These are phyloP conservation scores for Carallia pectinifolia DNA, from an alignment of 345 rosid genomes.

Conservation along the genomic window DNA sequence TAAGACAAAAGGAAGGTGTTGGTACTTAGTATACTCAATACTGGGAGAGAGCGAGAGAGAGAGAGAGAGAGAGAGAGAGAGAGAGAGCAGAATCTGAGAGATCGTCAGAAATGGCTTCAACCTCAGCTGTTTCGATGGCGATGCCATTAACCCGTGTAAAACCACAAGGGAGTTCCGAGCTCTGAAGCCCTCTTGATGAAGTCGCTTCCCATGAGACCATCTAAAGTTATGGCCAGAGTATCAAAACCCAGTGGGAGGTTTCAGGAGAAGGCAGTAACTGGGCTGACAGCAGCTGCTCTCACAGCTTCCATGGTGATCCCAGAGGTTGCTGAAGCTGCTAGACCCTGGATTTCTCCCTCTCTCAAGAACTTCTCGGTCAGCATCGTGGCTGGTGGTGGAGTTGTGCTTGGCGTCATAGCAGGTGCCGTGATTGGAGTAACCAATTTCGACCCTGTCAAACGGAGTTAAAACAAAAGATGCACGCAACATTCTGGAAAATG, in stretches of 20 bases:
- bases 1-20: too few relatives aligned
- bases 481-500: neutral
- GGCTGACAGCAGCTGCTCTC: slow-evolving; percentile 21
- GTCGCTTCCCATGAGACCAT: slow-evolving; percentile 7
- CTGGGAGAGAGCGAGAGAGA: neutral
- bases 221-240: neutral
- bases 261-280: slow-evolving; percentile 14
- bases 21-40: neutral
- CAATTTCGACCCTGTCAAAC: slow-evolving; percentile 46
- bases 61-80: neutral
- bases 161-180: neutral
- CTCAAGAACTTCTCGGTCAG: slow-evolving; percentile 49
- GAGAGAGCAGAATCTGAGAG: neutral
- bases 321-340: slow-evolving; percentile 30
- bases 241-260: neutral
- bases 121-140: slow-evolving; percentile 14
- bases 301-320: slow-evolving; percentile 29
- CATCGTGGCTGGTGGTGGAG: slow-evolving; percentile 45
- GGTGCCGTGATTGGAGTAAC: slow-evolving; percentile 42
- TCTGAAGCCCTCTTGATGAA: slow-evolving; percentile 12
- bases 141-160: slow-evolving; percentile 8
- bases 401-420: slow-evolving; percentile 25
- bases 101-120: slow-evolving; percentile 1
- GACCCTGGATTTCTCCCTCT: slow-evolving; percentile 25
- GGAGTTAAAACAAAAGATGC: slow-evolving; percentile 15